Conservation (phyloP, 2,329 filamentous ascomycete genomes). For the Aspergillus fumigatiaffinis region DNA sequence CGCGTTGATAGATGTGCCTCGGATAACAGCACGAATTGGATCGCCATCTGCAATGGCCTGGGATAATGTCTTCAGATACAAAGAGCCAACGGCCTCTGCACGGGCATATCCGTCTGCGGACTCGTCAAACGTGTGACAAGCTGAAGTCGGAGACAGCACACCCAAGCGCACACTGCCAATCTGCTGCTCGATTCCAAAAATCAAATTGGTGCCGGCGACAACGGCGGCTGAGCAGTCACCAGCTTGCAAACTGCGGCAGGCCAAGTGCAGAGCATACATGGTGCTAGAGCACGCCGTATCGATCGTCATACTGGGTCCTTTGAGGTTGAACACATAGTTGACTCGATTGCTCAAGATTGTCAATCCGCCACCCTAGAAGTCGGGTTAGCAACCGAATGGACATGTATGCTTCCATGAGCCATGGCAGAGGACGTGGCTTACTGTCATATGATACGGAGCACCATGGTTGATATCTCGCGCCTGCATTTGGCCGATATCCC, state of each 20-base stretch:
- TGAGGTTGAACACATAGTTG: slow-evolving; percentile 20
- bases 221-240: slow-evolving; percentile 15
- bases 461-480: background rate
- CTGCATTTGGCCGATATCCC: slow-evolving; percentile 2
- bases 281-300: slow-evolving; percentile 43
- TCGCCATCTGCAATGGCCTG: slow-evolving; percentile 45
- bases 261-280: slow-evolving; percentile 27
- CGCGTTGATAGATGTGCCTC: slow-evolving; percentile 9
- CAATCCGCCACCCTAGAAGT: slow-evolving; percentile 17
- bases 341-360: slow-evolving; percentile 33
- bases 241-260: slow-evolving; percentile 18
- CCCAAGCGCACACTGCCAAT: slow-evolving; percentile 17
- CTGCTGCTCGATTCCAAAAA: slow-evolving; percentile 16
- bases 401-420: too few relatives aligned
- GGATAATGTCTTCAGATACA: slow-evolving; percentile 42
- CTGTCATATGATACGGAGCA: too few relatives aligned
- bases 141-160: slow-evolving; percentile 47
- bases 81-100: slow-evolving; percentile 29
- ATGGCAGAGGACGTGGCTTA: too few relatives aligned
- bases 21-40: slow-evolving; percentile 34
- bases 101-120: slow-evolving; percentile 26
- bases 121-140: slow-evolving; percentile 46
- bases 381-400: background rate
- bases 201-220: slow-evolving; percentile 4
- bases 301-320: slow-evolving; percentile 35